phyloP scores from a whole-genome alignment of 2,329 filamentous ascomycete genomes.

The Colletotrichum coccodes region DNA sequence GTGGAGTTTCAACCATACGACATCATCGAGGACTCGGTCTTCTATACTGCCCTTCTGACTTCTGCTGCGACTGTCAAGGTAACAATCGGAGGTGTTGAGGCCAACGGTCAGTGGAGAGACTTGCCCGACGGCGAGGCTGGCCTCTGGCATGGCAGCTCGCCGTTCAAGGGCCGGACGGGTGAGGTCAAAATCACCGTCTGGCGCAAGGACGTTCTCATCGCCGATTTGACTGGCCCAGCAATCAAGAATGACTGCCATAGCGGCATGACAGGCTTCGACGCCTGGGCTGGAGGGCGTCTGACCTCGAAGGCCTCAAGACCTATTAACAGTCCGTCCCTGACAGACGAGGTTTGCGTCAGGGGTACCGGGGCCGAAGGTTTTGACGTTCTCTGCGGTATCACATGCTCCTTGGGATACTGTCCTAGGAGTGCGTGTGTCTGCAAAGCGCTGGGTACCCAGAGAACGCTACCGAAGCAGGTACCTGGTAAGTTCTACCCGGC shows the following conservation, averaged over 20 bases:
- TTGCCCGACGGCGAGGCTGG: constrained; percentile 33
- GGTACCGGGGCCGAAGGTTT: constrained; percentile 39
- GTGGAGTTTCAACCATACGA: constrained; percentile 32
- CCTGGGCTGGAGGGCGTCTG: constrained; percentile 7
- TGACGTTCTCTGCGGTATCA: constrained; percentile 45
- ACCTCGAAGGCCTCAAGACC: neutral
- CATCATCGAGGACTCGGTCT: constrained; percentile 36
- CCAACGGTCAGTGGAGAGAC: neutral
- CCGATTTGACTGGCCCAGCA: neutral
- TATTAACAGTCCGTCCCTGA: neutral
- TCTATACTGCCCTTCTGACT: constrained; percentile 12
- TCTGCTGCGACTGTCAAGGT: neutral
- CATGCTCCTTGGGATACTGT: constrained; percentile 42
- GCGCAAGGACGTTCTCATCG: neutral
- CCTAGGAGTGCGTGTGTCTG: constrained; percentile 35
- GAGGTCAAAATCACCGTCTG: constrained; percentile 46
- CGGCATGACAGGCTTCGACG: constrained; percentile 20
- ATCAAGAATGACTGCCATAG: neutral
- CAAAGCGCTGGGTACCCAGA: neutral
- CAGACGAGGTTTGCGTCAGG: constrained; percentile 35
- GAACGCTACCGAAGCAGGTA: neutral
- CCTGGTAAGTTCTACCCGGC: neutral
- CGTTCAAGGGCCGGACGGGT: constrained; percentile 35
- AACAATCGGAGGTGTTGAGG: neutral
- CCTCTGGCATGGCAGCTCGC: constrained; percentile 42